Evolutionary conservation across 805 yeast species (phyloP).

Genomic region (Lipomyces spencermartinsiae): DNA sequence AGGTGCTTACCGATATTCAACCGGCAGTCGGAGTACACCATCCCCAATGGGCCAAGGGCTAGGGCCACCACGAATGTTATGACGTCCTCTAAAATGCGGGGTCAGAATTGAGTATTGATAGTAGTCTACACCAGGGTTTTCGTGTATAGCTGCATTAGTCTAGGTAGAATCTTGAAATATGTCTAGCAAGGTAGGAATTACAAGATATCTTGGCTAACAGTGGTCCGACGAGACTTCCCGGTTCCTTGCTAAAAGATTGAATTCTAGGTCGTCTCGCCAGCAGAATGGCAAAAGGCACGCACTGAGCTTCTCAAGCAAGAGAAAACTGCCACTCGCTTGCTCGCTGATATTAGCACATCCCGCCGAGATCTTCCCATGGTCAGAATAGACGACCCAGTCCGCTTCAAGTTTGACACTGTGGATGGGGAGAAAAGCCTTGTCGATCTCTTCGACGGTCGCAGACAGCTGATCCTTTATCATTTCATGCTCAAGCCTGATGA

Average conservation of each 20-base stretch:
- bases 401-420: neutral
- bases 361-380: constrained; percentile 3
- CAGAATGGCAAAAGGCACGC: neutral
- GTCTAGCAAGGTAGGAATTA: neutral
- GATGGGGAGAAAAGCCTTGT: neutral
- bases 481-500: neutral
- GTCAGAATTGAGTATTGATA: too few relatives aligned
- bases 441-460: constrained; percentile 4
- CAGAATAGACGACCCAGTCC: neutral
- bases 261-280: constrained; percentile 2
- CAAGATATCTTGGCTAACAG: neutral
- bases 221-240: neutral
- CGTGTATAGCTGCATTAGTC: neutral
- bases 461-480: neutral
- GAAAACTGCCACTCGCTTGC: neutral
- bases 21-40: too few relatives aligned
- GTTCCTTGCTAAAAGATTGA: neutral
- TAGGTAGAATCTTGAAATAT: neutral
- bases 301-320: neutral
- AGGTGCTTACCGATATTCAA: too few relatives aligned
- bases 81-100: too few relatives aligned
- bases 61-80: too few relatives aligned
- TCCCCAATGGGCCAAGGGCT: too few relatives aligned
- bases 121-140: too few relatives aligned
- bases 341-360: neutral